Conservation (phyloP, 176 grass and related monocot species). For the Thalia dealbata region DNA sequence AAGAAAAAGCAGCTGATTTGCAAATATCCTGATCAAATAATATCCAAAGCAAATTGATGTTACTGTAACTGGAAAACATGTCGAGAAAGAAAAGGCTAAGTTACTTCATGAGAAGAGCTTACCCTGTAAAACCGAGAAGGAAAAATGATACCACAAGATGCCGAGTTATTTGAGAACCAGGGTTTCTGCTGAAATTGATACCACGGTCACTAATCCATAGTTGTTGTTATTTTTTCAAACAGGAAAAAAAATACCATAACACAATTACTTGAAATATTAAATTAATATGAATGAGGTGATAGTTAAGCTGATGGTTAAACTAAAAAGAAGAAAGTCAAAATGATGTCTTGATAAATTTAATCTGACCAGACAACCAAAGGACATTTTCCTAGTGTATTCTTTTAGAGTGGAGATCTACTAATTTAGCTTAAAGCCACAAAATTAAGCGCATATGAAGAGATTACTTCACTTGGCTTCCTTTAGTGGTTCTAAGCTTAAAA, state of each 20-base stretch:
- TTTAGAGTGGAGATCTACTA: no score
- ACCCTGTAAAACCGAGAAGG: constrained; percentile 71
- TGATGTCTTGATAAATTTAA: background rate
- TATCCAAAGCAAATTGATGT: background rate
- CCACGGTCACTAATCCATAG: background rate
- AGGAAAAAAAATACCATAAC: background rate
- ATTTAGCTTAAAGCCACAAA: no score
- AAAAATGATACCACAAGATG: constrained; percentile 58
- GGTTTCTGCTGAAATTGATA: constrained; percentile 16
- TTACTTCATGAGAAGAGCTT: constrained; percentile 2
- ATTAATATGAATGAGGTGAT: background rate
- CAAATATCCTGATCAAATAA: constrained; percentile 50
- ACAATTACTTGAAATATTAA: background rate
- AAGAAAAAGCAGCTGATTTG: constrained; percentile 86
- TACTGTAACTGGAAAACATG: constrained; percentile 5
- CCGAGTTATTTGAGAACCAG: constrained; percentile 29
- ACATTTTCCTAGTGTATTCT: background rate
- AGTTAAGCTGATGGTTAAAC: background rate
- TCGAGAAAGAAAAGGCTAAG: background rate
- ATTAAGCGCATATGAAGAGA: no score
- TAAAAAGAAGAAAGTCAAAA: background rate
- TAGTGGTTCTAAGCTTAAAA: no score
- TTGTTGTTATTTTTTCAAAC: background rate
- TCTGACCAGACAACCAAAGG: background rate
- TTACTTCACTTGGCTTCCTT: no score